Evolutionary conservation across 176 grass and related monocot genomes (phyloP), one percentile per base, ranked within the genome.

Genomic region (Paspalum notatum): DNA sequence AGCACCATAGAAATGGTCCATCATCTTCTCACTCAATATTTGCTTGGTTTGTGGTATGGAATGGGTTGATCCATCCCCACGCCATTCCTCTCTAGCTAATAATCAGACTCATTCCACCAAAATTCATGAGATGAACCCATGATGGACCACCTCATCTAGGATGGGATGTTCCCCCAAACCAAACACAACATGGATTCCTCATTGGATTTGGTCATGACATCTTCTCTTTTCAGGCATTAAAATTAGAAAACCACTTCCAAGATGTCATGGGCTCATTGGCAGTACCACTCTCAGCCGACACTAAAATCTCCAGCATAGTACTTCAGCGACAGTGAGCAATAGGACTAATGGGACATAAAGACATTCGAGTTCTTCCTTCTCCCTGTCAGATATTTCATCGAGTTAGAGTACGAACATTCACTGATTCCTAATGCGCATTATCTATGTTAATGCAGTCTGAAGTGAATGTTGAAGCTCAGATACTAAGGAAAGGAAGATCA

Each of bases 401-500:
- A 54, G 37, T 42, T 48, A 41, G 45, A 40, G n/a, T 52, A 37
- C 45, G 52, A 66, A 18, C n/a, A 8, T n/a, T 20, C 66, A 9
- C 41, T 53, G 8, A 1, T 40, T 27, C 15, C n/a, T 61, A 37
- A 84, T 75, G 12, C 16, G 15, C 20, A 79, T 54, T 41, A 10
- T 66, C 21, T 52, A 22, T 60, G 20, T 75, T 62, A 20, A 60
- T 89, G 81, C 81, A 89, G 82, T 69, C 87, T 62, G 70, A 84
- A 63, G 81, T 89, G 63, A 70, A 84, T 48, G 76, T 89, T 18
- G 87, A 84, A 80, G 76, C 45, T 0, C 22, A 16, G 20, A 80
- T 89, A 80, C 54, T 89, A 7, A 80, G 82, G 52, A 88, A 88
- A 22, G 76, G 76, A 45, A 84, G 87, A 80, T 89, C 87, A 8